phyloP scores from a whole-genome alignment of 345 rosid genomes.

The Draba incana region DNA sequence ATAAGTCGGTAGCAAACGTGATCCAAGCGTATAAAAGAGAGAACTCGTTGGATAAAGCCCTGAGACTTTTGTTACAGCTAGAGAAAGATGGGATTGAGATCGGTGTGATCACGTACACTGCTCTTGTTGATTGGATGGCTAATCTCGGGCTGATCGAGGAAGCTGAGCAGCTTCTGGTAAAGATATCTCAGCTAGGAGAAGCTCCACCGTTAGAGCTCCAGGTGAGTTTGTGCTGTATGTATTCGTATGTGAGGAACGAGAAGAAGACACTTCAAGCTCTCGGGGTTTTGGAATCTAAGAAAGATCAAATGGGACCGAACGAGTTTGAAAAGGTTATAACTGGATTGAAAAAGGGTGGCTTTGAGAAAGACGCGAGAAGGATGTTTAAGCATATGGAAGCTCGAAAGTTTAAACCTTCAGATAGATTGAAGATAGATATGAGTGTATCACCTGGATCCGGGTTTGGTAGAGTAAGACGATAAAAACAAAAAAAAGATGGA shows the following conservation, averaged over 20 bases:
- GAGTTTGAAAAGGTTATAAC: slow-evolving; percentile 66
- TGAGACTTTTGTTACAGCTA: slow-evolving; percentile 64
- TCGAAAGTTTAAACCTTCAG: slow-evolving; percentile 52
- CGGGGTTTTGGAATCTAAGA: slow-evolving; percentile 59
- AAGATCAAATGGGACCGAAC: slow-evolving; percentile 50
- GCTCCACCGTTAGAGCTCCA: slow-evolving; percentile 69
- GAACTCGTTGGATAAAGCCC: slow-evolving; percentile 75
- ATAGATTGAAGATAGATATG: slow-evolving; percentile 44
- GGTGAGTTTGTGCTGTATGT: slow-evolving; percentile 81
- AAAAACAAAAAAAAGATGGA: background rate
- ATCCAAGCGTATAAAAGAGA: slow-evolving; percentile 61
- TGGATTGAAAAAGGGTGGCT: slow-evolving; percentile 67
- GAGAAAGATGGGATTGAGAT: slow-evolving; percentile 81
- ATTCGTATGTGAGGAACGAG: slow-evolving; percentile 60
- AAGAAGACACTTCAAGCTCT: slow-evolving; percentile 83
- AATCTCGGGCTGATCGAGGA: slow-evolving; percentile 72
- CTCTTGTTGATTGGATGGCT: slow-evolving; percentile 81
- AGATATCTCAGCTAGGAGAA: slow-evolving; percentile 78
- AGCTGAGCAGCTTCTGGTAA: slow-evolving; percentile 73
- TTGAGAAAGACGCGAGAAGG: slow-evolving; percentile 65
- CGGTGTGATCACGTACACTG: slow-evolving; percentile 70
- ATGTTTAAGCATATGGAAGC: slow-evolving; percentile 59
- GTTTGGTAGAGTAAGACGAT: slow-evolving; percentile 28
- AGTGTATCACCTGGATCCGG: slow-evolving; percentile 35
- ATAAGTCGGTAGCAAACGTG: slow-evolving; percentile 63